Conservation (phyloP, 768 basidiomycete species). For the Auriculariales sp. region DNA sequence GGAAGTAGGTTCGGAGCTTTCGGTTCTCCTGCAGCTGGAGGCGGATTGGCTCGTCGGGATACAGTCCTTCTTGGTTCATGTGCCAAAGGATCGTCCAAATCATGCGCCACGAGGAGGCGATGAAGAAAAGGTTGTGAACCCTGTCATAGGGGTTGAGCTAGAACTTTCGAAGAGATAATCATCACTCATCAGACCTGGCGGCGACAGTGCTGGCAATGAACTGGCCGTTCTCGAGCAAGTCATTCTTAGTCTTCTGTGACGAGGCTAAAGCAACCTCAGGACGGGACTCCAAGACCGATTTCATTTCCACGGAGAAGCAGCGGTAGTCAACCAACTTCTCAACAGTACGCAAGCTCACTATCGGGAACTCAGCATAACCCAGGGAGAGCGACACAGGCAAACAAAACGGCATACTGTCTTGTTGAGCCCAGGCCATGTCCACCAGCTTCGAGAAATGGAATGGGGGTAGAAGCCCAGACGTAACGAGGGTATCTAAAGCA, state of each 20-base stretch:
- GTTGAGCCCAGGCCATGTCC: slow-evolving; percentile 61
- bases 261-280: slow-evolving; percentile 15
- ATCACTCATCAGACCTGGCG: slow-evolving; percentile 30
- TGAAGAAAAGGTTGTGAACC: slow-evolving; percentile 69
- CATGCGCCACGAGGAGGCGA: slow-evolving; percentile 73
- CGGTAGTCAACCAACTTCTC: slow-evolving; percentile 49
- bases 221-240: slow-evolving; percentile 23
- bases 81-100: slow-evolving; percentile 43
- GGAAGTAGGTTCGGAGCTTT: slow-evolving; percentile 40
- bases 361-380: slow-evolving; percentile 32
- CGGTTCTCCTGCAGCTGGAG: slow-evolving; percentile 35
- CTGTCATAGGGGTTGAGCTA: slow-evolving; percentile 21
- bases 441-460: slow-evolving; percentile 49
- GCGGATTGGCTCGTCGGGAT: slow-evolving; percentile 39
- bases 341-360: slow-evolving; percentile 37
- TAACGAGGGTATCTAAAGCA: slow-evolving; percentile 26
- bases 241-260: slow-evolving; percentile 6
- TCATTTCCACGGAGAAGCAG: slow-evolving; percentile 43
- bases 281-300: slow-evolving; percentile 40
- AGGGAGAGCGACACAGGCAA: neutral
- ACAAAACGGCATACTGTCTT: slow-evolving; percentile 33
- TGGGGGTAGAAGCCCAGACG: slow-evolving; percentile 39
- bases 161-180: slow-evolving; percentile 2
- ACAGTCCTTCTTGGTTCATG: slow-evolving; percentile 37
- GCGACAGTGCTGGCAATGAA: slow-evolving; percentile 43